A percentile compares a stretch with the other conserved stretches of the same genome.
Conservation (phyloP, 108 stramenopile genomes). For the Pseudonitzschia delicatissima region DNA sequence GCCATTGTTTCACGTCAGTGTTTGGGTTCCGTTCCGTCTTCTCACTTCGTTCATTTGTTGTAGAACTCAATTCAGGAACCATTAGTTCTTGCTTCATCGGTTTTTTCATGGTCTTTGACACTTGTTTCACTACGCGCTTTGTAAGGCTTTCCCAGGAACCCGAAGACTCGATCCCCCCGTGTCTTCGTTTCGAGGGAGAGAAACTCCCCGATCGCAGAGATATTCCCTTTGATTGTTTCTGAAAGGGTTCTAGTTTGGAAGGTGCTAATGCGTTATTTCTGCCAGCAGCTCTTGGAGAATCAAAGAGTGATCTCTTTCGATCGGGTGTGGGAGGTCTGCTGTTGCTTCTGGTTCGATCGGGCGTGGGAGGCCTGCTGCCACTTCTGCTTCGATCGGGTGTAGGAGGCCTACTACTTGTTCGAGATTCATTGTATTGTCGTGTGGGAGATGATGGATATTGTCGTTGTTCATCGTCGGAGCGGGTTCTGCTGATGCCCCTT, state of each 20-base stretch:
- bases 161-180: neutral
- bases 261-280: neutral
- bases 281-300: neutral
- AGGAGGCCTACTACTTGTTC: neutral
- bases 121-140: no score
- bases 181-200: neutral
- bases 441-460: conserved; percentile 4
- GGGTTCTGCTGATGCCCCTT: neutral
- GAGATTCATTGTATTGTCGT: neutral
- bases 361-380: neutral
- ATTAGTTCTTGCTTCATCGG: no score
- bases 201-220: neutral
- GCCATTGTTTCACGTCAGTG: neutral
- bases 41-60: neutral
- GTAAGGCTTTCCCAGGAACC: neutral
- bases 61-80: no score
- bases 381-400: conserved; percentile 6
- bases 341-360: no score
- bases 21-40: neutral
- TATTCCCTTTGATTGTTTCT: neutral
- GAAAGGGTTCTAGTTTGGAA: neutral
- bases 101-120: no score
- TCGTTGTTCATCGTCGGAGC: conserved; percentile 15
- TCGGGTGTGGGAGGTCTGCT: neutral
- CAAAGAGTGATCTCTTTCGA: no score